A percentile compares a stretch with the other conserved stretches of the same genome.
These are phyloP conservation scores for Breviolum minutum DNA, from an alignment of 73 alveolate genomes.

Conservation along the genomic window DNA sequence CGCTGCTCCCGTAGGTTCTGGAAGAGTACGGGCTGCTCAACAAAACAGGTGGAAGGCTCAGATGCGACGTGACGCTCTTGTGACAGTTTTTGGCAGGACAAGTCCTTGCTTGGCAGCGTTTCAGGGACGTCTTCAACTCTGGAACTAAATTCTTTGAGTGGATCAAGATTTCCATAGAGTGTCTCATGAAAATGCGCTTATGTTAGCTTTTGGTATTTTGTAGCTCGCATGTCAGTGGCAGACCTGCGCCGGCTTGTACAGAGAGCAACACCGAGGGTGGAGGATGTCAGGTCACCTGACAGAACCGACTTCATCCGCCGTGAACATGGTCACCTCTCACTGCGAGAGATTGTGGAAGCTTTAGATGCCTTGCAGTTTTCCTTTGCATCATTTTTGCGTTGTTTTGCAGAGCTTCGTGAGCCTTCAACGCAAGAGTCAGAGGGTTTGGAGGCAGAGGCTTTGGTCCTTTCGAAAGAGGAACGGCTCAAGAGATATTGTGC, in stretches of 20 bases:
- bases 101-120: too few relatives aligned
- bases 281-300: slow-evolving; percentile 92
- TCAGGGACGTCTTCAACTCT: too few relatives aligned
- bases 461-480: slow-evolving; percentile 16
- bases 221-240: slow-evolving; percentile 42
- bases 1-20: slow-evolving; percentile 17
- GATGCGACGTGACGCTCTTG: not conserved
- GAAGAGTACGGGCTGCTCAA: slow-evolving; percentile 52
- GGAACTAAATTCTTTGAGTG: too few relatives aligned
- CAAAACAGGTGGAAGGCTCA: slow-evolving; percentile 20
- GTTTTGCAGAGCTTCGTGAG: slow-evolving; percentile 19
- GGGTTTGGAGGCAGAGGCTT: not conserved
- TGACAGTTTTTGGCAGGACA: too few relatives aligned
- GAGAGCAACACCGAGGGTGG: slow-evolving; percentile 83
- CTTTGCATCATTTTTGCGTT: slow-evolving; percentile 26
- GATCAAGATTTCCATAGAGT: too few relatives aligned
- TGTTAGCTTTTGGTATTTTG: not conserved
- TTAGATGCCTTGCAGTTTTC: slow-evolving; percentile 87
- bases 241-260: slow-evolving; percentile 85
- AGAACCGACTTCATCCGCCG: slow-evolving; percentile 81
- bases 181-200: too few relatives aligned
- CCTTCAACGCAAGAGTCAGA: not conserved
- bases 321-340: slow-evolving; percentile 90
- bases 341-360: slow-evolving; percentile 87
- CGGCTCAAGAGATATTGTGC: slow-evolving; percentile 32